Conservation (phyloP, 306 rosid species). For the Lotus japonicus region DNA sequence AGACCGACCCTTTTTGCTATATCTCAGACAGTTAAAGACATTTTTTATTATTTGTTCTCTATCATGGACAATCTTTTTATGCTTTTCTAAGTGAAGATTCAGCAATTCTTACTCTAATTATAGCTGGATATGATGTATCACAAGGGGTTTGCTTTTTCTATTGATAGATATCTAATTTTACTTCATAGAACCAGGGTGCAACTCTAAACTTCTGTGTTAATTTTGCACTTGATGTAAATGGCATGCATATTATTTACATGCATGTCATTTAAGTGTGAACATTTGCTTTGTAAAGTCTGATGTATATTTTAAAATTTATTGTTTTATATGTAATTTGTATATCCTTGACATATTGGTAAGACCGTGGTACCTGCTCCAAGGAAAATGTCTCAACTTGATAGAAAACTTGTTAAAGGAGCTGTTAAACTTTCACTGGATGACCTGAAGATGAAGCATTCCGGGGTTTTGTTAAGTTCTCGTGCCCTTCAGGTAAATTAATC, state of each 20-base stretch:
- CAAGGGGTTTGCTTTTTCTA: not conserved
- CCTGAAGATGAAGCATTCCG: constrained; percentile 67
- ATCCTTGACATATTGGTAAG: constrained; percentile 65
- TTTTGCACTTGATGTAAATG: not conserved
- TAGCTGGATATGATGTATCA: not conserved
- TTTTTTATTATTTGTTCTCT: not conserved
- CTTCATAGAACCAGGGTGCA: not conserved
- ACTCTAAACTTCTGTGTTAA: constrained; percentile 5
- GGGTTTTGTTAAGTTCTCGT: constrained; percentile 71
- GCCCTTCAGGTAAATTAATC: constrained; percentile 56
- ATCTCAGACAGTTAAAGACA: constrained; percentile 6
- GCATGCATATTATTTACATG: not conserved
- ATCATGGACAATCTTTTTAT: not conserved
- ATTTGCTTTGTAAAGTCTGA: not conserved
- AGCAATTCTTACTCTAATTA: not conserved
- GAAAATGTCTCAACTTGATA: constrained; percentile 37
- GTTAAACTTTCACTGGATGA: constrained; percentile 70
- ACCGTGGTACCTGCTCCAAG: constrained; percentile 30
- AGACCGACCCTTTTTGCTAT: not conserved
- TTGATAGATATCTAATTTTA: not conserved
- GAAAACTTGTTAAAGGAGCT: constrained; percentile 57
- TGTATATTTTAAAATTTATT: not conserved
- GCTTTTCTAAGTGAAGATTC: constrained; percentile 1
- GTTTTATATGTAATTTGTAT: not conserved
- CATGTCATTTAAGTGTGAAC: not conserved